Conservation (phyloP, 176 grass and related monocot genomes). For the Carex pumila region DNA sequence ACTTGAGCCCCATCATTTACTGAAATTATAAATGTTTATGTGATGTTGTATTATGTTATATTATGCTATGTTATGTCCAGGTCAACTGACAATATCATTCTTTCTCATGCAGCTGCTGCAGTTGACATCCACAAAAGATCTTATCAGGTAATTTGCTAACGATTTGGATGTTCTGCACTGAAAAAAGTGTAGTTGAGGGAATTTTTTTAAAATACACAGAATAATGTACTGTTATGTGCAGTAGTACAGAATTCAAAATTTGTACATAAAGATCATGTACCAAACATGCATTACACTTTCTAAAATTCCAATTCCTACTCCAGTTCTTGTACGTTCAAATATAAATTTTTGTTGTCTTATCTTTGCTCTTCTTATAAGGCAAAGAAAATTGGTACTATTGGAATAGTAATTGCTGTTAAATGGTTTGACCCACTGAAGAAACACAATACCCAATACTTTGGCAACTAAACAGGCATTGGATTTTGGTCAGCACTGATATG, state of each 20-base stretch:
- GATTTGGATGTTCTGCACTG: background rate
- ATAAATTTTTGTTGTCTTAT: background rate
- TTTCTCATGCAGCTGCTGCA: slow-evolving; percentile 31
- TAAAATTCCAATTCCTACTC: background rate
- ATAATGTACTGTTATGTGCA: background rate
- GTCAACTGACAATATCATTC: slow-evolving; percentile 30
- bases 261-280: background rate
- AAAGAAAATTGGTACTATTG: slow-evolving; percentile 39
- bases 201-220: background rate
- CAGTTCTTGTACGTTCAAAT: background rate
- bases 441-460: slow-evolving; percentile 18
- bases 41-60: too few relatives aligned
- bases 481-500: slow-evolving; percentile 32
- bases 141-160: slow-evolving; percentile 29
- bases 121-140: slow-evolving; percentile 34
- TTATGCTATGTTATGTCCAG: too few relatives aligned
- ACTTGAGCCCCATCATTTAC: too few relatives aligned
- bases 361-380: slow-evolving; percentile 5
- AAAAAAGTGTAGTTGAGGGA: background rate
- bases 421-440: slow-evolving; percentile 34
- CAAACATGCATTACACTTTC: background rate
- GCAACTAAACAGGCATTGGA: slow-evolving; percentile 26
- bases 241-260: background rate
- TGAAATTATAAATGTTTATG: too few relatives aligned
- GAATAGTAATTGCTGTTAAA: slow-evolving; percentile 22